Conservation (phyloP, 495 filamentous ascomycete species). For the Talaromyces adpressus region DNA sequence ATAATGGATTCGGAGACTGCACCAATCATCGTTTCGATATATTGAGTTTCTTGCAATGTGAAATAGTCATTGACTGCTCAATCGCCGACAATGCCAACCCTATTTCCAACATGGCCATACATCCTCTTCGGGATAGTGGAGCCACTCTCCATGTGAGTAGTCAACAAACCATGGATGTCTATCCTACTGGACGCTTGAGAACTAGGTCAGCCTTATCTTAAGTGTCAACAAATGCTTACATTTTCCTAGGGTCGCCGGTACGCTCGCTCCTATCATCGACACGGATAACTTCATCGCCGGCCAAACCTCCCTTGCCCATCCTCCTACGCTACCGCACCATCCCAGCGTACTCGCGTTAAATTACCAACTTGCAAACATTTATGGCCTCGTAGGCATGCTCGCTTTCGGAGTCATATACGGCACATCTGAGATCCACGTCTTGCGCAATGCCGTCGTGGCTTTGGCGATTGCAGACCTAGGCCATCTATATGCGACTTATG, state of each 20-base stretch:
- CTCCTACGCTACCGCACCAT: slow-evolving; percentile 20
- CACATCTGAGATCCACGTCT: slow-evolving; percentile 56
- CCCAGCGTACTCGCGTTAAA: slow-evolving; percentile 43
- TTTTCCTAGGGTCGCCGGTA: slow-evolving; percentile 45
- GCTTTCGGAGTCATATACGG: slow-evolving; percentile 53
- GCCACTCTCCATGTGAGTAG: slow-evolving; percentile 57
- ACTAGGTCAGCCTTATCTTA: slow-evolving; percentile 4
- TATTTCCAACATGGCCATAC: slow-evolving; percentile 36
- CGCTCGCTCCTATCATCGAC: slow-evolving; percentile 44
- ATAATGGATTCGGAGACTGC: background rate
- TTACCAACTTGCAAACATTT: slow-evolving; percentile 62
- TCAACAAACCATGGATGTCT: background rate
- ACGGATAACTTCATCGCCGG: slow-evolving; percentile 52
- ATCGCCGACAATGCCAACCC: slow-evolving; percentile 23
- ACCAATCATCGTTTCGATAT: background rate
- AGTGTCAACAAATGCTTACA: slow-evolving; percentile 4
- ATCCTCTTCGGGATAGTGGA: slow-evolving; percentile 50
- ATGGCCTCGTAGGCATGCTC: slow-evolving; percentile 56
- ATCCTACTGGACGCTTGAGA: background rate
- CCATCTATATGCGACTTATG: slow-evolving; percentile 57
- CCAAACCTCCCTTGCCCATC: slow-evolving; percentile 43
- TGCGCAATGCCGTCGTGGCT: slow-evolving; percentile 60
- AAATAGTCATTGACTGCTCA: background rate
- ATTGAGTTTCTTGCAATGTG: background rate
- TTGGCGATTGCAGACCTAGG: slow-evolving; percentile 61